phyloP scores from a whole-genome alignment of 1,284 basidiomycete species.

The Cystobasidium sp. region DNA sequence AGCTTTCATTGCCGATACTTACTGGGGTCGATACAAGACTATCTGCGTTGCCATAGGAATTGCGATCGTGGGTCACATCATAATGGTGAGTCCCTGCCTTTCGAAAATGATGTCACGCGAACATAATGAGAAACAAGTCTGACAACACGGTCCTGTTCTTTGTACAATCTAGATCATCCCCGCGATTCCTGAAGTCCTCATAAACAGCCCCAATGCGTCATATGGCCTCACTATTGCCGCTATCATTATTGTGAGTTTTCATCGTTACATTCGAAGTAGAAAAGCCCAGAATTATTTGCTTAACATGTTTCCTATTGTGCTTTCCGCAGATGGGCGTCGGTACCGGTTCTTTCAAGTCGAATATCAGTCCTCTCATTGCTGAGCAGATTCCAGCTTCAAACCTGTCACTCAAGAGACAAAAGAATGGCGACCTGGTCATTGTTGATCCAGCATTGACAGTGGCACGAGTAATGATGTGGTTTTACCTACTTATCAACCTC shows the following conservation, averaged over 20 bases:
- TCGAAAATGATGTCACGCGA: slow-evolving; percentile 69
- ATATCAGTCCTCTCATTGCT: slow-evolving; percentile 70
- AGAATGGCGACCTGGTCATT: slow-evolving; percentile 74
- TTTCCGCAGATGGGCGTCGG: slow-evolving; percentile 57
- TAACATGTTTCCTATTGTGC: not conserved
- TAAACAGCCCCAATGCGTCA: slow-evolving; percentile 58
- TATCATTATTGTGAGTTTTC: slow-evolving; percentile 61
- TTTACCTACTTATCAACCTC: slow-evolving; percentile 70
- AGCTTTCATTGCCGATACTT: slow-evolving; percentile 58
- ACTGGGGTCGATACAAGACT: slow-evolving; percentile 61
- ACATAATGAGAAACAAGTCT: slow-evolving; percentile 54
- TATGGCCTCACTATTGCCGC: slow-evolving; percentile 56
- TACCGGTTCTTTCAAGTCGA: slow-evolving; percentile 70
- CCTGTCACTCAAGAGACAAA: slow-evolving; percentile 61
- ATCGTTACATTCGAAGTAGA: not conserved
- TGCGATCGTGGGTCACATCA: slow-evolving; percentile 64
- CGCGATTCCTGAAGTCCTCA: slow-evolving; percentile 71
- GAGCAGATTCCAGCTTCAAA: slow-evolving; percentile 68
- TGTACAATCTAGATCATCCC: slow-evolving; percentile 62
- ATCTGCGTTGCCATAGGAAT: slow-evolving; percentile 58
- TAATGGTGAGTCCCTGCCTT: slow-evolving; percentile 72
- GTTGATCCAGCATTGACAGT: slow-evolving; percentile 75
- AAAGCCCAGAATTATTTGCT: not conserved
- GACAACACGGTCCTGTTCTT: not conserved
- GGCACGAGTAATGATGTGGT: slow-evolving; percentile 58